Conservation (phyloP, 139 green algal species). For the Chlamydomonas asymmetrica region DNA sequence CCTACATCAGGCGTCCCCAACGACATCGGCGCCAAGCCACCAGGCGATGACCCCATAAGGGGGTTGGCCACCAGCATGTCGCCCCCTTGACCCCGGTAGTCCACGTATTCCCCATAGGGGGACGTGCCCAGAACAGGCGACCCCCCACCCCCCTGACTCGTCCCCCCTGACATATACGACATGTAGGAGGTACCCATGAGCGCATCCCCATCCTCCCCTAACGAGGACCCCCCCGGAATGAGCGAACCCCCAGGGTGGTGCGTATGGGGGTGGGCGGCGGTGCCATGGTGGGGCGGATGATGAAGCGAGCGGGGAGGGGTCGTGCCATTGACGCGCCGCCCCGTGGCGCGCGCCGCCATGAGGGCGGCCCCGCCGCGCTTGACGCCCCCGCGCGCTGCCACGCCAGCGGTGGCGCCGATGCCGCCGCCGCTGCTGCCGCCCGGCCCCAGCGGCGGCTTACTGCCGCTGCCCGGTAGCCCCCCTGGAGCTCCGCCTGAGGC, state of each 20-base stretch:
- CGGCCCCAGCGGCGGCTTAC: constrained; percentile 3
- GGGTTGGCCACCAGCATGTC: constrained; percentile 23
- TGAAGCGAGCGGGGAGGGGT: too few species aligned
- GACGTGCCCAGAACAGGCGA: constrained; percentile 21
- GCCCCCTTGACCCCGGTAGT: too few species aligned
- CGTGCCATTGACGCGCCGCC: too few species aligned
- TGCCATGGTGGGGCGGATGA: too few species aligned
- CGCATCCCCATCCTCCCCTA: neutral
- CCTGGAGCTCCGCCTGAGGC: neutral
- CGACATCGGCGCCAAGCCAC: constrained; percentile 10
- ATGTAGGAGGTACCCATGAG: constrained; percentile 32
- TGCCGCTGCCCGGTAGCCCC: neutral
- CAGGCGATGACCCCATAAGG: constrained; percentile 9
- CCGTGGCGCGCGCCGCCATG: too few species aligned
- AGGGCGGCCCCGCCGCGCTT: too few species aligned
- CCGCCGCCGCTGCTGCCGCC: neutral
- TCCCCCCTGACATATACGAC: constrained; percentile 17
- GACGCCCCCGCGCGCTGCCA: too few species aligned
- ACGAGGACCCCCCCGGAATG: neutral
- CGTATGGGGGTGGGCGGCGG: neutral
- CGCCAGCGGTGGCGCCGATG: too few species aligned
- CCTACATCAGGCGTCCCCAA: constrained; percentile 15
- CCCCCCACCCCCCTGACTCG: constrained; percentile 9
- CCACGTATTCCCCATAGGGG: too few species aligned
- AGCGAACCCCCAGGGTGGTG: neutral